phyloP scores from a whole-genome alignment of 768 basidiomycete species.

The Serendipita sp. region DNA sequence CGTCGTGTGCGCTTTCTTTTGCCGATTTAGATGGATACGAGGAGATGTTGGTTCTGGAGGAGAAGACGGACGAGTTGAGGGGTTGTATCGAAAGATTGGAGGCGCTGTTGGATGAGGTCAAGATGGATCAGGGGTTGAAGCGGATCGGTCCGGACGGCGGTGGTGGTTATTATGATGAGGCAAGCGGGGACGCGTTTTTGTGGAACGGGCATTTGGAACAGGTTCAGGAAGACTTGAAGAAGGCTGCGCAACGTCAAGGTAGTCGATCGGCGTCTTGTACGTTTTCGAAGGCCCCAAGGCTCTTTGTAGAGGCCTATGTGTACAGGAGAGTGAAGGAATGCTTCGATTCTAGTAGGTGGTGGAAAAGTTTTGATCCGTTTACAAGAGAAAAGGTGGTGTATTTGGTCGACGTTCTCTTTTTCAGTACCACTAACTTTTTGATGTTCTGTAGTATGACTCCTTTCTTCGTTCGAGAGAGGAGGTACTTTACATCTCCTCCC shows the following conservation, averaged over 20 bases:
- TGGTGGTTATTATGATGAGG: no score
- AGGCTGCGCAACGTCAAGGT: constrained; percentile 63
- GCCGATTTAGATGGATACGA: not conserved
- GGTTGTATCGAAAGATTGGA: constrained; percentile 83
- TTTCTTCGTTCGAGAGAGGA: constrained; percentile 10
- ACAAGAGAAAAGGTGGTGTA: constrained; percentile 67
- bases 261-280: constrained; percentile 75
- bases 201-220: no score
- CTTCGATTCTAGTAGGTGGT: constrained; percentile 82
- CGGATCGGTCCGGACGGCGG: constrained; percentile 38
- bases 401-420: not conserved
- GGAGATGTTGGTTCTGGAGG: constrained; percentile 29
- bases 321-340: constrained; percentile 84
- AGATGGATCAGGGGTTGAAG: constrained; percentile 36
- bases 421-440: not conserved
- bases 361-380: constrained; percentile 86
- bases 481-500: constrained; percentile 42
- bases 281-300: constrained; percentile 93
- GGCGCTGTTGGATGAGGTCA: constrained; percentile 72
- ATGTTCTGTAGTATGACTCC: not conserved
- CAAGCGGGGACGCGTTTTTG: no score
- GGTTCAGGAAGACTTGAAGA: no score
- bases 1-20: not conserved
- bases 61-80: constrained; percentile 69
- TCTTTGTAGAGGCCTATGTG: constrained; percentile 92